Evolutionary conservation across 1,284 basidiomycete species (phyloP).

Genomic region (Sparassis latifolia): DNA sequence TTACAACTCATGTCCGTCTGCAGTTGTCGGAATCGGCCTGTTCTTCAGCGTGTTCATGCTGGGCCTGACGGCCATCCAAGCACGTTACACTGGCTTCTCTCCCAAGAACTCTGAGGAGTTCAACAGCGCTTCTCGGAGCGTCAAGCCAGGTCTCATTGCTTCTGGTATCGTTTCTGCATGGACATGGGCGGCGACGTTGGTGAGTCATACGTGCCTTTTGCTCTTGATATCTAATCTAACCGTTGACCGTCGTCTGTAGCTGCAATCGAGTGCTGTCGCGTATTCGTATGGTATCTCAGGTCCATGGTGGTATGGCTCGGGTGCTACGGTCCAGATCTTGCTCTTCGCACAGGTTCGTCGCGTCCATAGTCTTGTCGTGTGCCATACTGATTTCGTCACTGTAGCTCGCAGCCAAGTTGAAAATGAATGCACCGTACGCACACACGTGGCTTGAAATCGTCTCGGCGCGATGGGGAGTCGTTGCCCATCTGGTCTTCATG

Average conservation of each 20-base stretch:
- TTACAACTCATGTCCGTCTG: background rate
- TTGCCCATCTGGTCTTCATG: constrained; percentile 57
- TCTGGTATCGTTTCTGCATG: constrained; percentile 84
- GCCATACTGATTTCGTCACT: background rate
- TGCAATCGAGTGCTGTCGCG: constrained; percentile 75
- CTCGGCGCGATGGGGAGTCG: constrained; percentile 45
- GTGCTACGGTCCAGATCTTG: constrained; percentile 47
- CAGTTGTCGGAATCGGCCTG: constrained; percentile 65
- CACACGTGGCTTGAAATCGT: constrained; percentile 66
- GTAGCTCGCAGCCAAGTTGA: constrained; percentile 47
- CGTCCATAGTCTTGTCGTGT: background rate
- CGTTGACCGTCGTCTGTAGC: constrained; percentile 22
- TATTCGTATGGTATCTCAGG: constrained; percentile 76
- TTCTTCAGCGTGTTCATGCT: constrained; percentile 82
- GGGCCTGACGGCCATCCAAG: constrained; percentile 58
- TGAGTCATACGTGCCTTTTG: constrained; percentile 23
- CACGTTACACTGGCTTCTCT: constrained; percentile 68
- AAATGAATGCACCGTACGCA: constrained; percentile 53
- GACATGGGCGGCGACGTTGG: constrained; percentile 79
- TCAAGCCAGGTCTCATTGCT: constrained; percentile 88
- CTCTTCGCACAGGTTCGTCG: constrained; percentile 34
- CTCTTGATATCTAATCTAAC: background rate
- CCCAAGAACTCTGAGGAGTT: constrained; percentile 76
- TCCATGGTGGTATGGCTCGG: constrained; percentile 43
- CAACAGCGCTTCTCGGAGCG: constrained; percentile 72